Evolutionary conservation across 2,329 filamentous ascomycete genomes (phyloP).

Genomic region (Furcasterigmium furcatum): DNA sequence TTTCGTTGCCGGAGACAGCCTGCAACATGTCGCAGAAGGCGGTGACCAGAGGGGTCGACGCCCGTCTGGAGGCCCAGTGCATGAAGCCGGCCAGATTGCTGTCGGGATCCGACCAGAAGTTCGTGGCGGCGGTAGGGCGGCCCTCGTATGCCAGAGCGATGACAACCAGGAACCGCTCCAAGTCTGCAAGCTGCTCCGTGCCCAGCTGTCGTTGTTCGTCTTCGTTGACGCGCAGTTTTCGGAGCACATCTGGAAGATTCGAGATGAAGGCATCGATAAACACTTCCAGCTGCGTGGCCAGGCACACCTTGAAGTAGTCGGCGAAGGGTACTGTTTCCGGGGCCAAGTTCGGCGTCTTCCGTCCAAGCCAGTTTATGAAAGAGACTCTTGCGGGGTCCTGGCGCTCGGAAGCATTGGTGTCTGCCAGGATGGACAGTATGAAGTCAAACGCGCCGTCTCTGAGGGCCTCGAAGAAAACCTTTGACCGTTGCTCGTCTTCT

Average conservation of each 20-base stretch:
- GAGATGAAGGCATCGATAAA: conserved; percentile 93
- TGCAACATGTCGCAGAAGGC: conserved; percentile 97
- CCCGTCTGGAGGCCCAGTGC: conserved; percentile 92
- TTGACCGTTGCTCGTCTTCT: conserved; percentile 69
- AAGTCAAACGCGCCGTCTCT: conserved; percentile 93
- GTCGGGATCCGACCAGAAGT: conserved; percentile 90
- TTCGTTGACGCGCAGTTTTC: conserved; percentile 82
- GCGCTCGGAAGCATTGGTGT: conserved; percentile 79
- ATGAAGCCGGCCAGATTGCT: conserved; percentile 93
- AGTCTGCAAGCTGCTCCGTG: conserved; percentile 66
- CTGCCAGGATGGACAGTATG: conserved; percentile 78
- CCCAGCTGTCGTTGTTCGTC: conserved; percentile 77
- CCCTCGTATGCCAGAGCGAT: conserved; percentile 90
- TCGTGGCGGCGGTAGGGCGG: conserved; percentile 77
- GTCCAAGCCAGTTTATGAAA: conserved; percentile 77
- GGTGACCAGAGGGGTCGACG: conserved; percentile 92
- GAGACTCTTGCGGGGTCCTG: conserved; percentile 82
- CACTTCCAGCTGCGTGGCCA: conserved; percentile 79
- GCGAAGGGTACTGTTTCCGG: conserved; percentile 68
- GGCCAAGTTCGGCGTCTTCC: conserved; percentile 69
- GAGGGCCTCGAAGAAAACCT: conserved; percentile 71
- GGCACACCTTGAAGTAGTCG: conserved; percentile 64
- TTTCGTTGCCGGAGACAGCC: conserved; percentile 77
- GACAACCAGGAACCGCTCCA: conserved; percentile 89
- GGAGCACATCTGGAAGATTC: conserved; percentile 89